Base-by-base conservation (phyloP, 108 stramenopile species). In the Pelagomonas calceolata region DNA sequence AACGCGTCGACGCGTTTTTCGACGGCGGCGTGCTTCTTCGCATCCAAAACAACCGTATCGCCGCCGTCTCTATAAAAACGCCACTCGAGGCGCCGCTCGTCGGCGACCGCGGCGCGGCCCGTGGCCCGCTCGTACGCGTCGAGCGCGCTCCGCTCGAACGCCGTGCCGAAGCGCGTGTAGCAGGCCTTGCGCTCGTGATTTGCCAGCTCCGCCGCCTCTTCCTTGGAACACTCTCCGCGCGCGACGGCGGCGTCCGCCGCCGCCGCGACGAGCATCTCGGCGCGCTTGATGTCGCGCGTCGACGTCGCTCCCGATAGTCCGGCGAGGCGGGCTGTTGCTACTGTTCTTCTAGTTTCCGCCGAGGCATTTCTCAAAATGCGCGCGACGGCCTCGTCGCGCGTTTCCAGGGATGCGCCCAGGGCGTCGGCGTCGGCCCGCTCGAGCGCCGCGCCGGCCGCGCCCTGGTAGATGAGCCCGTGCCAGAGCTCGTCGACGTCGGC, bases 61-160 rank as follows among this genome's bases (percentile, higher is more conserved):
- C 9, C 39, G 39, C 39, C 34, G 37, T 17, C 4, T 4, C 26
- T 32, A 29, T n/a, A 26, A 31, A 76, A 76, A 15, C 73, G 75
- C 73, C 73, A 74, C 26, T 74, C 74, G 68, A 70, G 33, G 46
- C 68, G 70, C n/a, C 68, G 35, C 29, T 74, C 73, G 73, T 76
- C 74, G 31, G 21, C 32, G 34, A 75, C 75, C 75, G 73, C 73
- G 21, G 34, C 34, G n/a, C n/a, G n/a, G 17, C 75, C 75, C 66
- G 36, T 68, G 34, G 68, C 33, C n/a, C 73, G 73, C 73, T 76
- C 75, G 68, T 76, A 76, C n/a, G 70, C 73, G n/a, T 0, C 12
- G 68, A 76, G 16, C 32, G 75, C 75, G 29, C 9, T 32, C 30
- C 69, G 30, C 34, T 76, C 75, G 34, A 75, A 70, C 18, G 73